phyloP scores from a whole-genome alignment of 75 land plant species.

The Isoetes taiwanensis region DNA sequence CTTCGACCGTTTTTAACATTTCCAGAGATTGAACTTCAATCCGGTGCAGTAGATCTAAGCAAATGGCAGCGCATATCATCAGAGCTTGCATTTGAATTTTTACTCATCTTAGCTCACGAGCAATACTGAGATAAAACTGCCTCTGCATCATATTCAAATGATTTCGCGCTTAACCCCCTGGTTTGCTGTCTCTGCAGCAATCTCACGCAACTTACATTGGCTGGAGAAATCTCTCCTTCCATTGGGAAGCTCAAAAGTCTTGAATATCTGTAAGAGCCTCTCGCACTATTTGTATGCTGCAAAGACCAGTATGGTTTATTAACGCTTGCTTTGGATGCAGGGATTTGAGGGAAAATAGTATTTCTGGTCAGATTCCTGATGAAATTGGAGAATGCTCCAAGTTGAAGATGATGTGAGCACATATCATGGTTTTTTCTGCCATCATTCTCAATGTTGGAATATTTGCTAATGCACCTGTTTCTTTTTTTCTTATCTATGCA shows the following conservation, averaged over 20 bases:
- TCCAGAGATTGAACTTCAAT: too few relatives aligned
- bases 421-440: neutral
- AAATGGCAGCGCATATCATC: too few relatives aligned
- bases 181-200: too few relatives aligned
- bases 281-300: neutral
- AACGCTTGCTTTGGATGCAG: conserved; percentile 15
- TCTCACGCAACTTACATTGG: conserved; percentile 62
- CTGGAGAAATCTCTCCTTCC: conserved; percentile 93
- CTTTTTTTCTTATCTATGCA: neutral
- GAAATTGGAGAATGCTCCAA: conserved; percentile 82
- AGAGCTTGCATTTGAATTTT: too few relatives aligned
- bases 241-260: conserved; percentile 67
- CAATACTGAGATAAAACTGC: too few relatives aligned
- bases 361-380: conserved; percentile 87
- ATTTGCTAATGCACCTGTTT: too few relatives aligned
- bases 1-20: too few relatives aligned
- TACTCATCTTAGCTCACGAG: too few relatives aligned
- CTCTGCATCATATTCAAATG: too few relatives aligned
- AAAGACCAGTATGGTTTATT: neutral
- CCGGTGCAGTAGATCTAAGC: too few relatives aligned
- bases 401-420: conserved; percentile 40
- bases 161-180: too few relatives aligned
- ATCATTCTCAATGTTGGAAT: neutral
- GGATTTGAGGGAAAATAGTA: conserved; percentile 57
- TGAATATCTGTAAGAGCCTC: conserved; percentile 33